phyloP scores from a whole-genome alignment of 441 rosid species.

The Biscutella laevigata region DNA sequence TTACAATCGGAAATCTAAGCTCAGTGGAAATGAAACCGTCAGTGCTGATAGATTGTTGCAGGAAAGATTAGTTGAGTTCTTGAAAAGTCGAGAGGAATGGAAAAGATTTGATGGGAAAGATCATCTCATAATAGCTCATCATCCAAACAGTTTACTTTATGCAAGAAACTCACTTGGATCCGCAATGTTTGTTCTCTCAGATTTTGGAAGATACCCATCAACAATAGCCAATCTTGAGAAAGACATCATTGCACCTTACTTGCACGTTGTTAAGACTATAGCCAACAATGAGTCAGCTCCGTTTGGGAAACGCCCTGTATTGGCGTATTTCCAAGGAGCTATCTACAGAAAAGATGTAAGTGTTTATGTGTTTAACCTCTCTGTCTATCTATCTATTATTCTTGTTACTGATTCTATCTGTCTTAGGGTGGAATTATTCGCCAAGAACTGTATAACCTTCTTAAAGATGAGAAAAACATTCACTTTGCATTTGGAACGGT shows the following conservation, averaged over 20 bases:
- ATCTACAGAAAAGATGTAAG: conserved; percentile 91
- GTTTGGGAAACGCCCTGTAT: conserved; percentile 57
- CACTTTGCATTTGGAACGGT: conserved; percentile 64
- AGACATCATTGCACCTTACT: conserved; percentile 82
- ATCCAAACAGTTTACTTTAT: conserved; percentile 81
- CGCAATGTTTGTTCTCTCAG: conserved; percentile 85
- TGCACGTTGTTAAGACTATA: conserved; percentile 64
- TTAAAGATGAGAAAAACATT: conserved; percentile 67
- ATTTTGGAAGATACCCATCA: conserved; percentile 77
- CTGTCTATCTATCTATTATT: conserved; percentile 10
- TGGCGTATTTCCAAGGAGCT: conserved; percentile 84
- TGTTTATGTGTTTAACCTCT: conserved; percentile 2
- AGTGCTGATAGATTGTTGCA: conserved; percentile 62
- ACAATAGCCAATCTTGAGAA: conserved; percentile 63
- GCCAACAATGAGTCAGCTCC: conserved; percentile 40
- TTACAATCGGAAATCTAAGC: conserved; percentile 73
- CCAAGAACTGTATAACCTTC: conserved; percentile 63
- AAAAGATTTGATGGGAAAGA: conserved; percentile 63
- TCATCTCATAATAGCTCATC: conserved; percentile 87
- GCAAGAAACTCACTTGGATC: conserved; percentile 61
- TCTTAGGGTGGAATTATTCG: conserved; percentile 62
- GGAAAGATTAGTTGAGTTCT: conserved; percentile 46
- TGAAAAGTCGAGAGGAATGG: conserved; percentile 59
- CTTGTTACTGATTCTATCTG: neutral
- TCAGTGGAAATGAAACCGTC: conserved; percentile 41